Evolutionary conservation across 192 early-diverging fungal species (phyloP).

Genomic region (Gigaspora rosea): DNA sequence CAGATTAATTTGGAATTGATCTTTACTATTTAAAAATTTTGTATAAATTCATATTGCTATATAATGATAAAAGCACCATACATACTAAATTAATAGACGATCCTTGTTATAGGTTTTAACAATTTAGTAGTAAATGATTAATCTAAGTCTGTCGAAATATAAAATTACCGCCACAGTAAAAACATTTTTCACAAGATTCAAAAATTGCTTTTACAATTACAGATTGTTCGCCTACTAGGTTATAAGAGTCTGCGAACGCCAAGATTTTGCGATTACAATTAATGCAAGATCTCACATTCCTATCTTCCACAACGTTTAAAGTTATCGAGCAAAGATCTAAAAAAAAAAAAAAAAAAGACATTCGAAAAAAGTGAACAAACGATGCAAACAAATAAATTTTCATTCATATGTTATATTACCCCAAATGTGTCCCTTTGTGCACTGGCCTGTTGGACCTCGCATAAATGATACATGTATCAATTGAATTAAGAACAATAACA

Average conservation of each 20-base stretch:
- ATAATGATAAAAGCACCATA: too few relatives aligned
- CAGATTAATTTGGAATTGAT: too few relatives aligned
- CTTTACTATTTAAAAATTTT: too few relatives aligned
- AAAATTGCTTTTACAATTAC: constrained; percentile 10
- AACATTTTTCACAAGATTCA: background rate
- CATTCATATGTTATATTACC: background rate
- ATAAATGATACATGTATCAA: background rate
- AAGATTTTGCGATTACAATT: constrained; percentile 8
- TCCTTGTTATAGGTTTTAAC: too few relatives aligned
- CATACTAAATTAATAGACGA: too few relatives aligned
- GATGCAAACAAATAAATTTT: background rate
- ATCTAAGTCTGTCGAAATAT: background rate
- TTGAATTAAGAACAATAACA: background rate
- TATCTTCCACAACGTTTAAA: background rate
- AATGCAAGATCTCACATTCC: constrained; percentile 3
- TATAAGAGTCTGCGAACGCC: background rate
- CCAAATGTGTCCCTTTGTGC: constrained; percentile 9
- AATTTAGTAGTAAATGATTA: too few relatives aligned
- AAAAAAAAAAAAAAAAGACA: too few relatives aligned
- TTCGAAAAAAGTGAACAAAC: background rate
- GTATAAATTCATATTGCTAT: too few relatives aligned
- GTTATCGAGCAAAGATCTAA: constrained; percentile 10
- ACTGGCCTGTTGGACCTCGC: background rate
- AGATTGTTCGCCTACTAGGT: background rate
- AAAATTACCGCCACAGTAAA: constrained; percentile 18